phyloP scores from a whole-genome alignment of 116 monocot species.

The Dioscorea cayenensis region DNA sequence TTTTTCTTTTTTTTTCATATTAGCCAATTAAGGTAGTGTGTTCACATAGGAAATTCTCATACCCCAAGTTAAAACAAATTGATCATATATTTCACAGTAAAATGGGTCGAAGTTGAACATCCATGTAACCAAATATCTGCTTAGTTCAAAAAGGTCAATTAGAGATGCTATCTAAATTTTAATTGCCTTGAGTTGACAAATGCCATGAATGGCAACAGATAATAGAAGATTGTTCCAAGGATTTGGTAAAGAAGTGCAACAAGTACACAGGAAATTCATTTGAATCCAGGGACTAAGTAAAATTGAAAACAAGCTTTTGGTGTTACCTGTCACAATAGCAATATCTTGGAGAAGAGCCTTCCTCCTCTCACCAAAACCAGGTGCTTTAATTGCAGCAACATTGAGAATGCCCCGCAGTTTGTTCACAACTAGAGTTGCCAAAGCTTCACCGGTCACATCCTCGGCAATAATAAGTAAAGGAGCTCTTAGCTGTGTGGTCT shows the following conservation, averaged over 20 bases:
- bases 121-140: no score
- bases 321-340: conserved; percentile 75
- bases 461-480: conserved; percentile 76
- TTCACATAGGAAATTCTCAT: no score
- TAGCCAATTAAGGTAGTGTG: no score
- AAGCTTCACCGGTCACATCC: conserved; percentile 67
- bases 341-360: conserved; percentile 88
- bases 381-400: conserved; percentile 83
- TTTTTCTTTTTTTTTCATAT: no score
- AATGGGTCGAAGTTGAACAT: no score
- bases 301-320: background rate
- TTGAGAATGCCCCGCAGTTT: conserved; percentile 70
- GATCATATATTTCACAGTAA: no score
- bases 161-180: no score
- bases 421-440: conserved; percentile 83
- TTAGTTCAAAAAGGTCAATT: no score
- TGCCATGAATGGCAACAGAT: no score
- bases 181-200: no score
- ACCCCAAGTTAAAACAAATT: no score
- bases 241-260: background rate
- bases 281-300: background rate
- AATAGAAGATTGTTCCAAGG: no score
- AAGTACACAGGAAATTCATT: background rate
- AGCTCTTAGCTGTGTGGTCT: conserved; percentile 69
- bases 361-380: conserved; percentile 70